Evolutionary conservation across 208 protist species (phyloP).

Genomic region (Leishmania turanica): DNA sequence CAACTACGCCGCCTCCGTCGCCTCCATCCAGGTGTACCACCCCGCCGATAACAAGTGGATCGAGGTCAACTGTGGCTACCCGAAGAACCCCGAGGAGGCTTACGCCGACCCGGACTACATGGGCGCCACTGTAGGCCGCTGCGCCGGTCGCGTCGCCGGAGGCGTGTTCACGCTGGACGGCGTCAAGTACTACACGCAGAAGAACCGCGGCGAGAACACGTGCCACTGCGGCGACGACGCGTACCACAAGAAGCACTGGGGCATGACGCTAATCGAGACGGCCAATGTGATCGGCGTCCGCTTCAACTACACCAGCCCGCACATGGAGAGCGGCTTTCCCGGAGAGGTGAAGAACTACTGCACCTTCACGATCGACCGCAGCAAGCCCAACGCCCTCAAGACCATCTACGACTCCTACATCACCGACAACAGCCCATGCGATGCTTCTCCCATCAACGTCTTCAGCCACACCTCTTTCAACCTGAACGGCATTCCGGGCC

Average conservation of each 20-base stretch:
- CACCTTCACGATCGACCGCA: conserved; percentile 51
- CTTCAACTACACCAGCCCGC: conserved; percentile 35
- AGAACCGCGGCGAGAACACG: conserved; percentile 37
- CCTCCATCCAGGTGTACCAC: conserved; percentile 48
- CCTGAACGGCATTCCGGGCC: conserved; percentile 52
- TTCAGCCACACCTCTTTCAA: conserved; percentile 73
- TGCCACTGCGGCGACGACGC: conserved; percentile 62
- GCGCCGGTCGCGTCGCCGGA: conserved; percentile 57
- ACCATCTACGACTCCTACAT: conserved; percentile 43
- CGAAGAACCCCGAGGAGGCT: conserved; percentile 46
- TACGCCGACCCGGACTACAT: conserved; percentile 51
- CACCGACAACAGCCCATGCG: conserved; percentile 37
- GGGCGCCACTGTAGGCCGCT: conserved; percentile 65
- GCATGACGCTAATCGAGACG: conserved; percentile 29
- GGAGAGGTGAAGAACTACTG: conserved; percentile 47
- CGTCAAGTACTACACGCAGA: conserved; percentile 33
- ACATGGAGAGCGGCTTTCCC: conserved; percentile 72
- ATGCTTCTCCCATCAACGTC: conserved; percentile 51
- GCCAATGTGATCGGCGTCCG: conserved; percentile 29
- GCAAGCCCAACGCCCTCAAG: conserved; percentile 33
- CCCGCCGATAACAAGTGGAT: conserved; percentile 40
- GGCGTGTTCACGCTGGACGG: conserved; percentile 53
- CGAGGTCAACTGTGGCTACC: conserved; percentile 62
- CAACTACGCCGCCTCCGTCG: conserved; percentile 57
- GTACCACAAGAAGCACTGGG: conserved; percentile 72